Conservation (phyloP, 768 basidiomycete species). For the Floccularia luteovirens region DNA sequence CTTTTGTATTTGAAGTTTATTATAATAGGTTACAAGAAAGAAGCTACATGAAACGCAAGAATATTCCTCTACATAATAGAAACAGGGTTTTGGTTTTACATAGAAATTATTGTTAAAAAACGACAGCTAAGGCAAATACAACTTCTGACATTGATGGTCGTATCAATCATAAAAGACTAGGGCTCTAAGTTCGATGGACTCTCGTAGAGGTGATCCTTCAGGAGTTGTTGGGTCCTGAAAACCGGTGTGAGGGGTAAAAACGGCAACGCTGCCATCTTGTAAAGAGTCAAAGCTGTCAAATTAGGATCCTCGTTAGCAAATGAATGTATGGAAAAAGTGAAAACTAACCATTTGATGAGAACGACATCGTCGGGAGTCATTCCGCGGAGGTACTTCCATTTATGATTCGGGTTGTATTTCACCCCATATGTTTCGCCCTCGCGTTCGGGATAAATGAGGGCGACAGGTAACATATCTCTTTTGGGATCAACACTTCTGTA, state of each 20-base stretch:
- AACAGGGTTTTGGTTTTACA: no score
- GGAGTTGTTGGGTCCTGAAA: conserved; percentile 40
- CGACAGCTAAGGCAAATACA: no score
- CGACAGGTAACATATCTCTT: conserved; percentile 21
- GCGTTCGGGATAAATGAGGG: conserved; percentile 23
- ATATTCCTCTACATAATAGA: no score
- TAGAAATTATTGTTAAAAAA: no score
- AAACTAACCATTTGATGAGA: conserved; percentile 28
- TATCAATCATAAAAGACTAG: conserved; percentile 38
- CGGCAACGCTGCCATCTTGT: conserved; percentile 30
- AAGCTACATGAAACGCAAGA: no score
- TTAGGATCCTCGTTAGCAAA: not conserved
- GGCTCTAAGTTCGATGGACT: conserved; percentile 44
- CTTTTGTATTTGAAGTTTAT: no score
- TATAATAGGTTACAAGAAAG: no score
- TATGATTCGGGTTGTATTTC: conserved; percentile 21
- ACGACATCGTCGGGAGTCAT: conserved; percentile 25
- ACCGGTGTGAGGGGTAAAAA: conserved; percentile 42
- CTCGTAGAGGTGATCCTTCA: conserved; percentile 28
- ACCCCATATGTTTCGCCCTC: conserved; percentile 30
- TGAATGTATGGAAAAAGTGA: not conserved
- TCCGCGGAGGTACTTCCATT: conserved; percentile 29
- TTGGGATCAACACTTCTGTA: conserved; percentile 25
- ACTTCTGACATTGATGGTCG: not conserved
- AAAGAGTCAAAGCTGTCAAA: conserved; percentile 25